These are phyloP conservation scores for Phytopythium oedochilum DNA, from an alignment of 352 stramenopile genomes.

Conservation along the genomic window DNA sequence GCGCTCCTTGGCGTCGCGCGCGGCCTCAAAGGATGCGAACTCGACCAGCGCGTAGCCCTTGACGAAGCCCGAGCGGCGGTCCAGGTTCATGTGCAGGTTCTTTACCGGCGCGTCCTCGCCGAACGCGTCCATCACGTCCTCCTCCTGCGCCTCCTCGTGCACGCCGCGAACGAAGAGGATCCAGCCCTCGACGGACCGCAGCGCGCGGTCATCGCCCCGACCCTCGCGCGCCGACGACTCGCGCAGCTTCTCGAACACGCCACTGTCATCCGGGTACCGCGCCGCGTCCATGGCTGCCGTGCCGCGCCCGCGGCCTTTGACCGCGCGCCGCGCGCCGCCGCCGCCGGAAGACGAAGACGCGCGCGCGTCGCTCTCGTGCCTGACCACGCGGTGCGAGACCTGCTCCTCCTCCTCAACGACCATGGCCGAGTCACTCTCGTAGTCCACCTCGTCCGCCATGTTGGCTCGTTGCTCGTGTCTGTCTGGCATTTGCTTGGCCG, in stretches of 20 bases:
- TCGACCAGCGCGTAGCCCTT: slow-evolving; percentile 96
- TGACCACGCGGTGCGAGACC: slow-evolving; percentile 14
- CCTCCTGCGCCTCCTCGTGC: slow-evolving; percentile 95
- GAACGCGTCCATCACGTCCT: slow-evolving; percentile 95
- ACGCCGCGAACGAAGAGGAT: slow-evolving; percentile 94
- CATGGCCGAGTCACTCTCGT: slow-evolving; percentile 87
- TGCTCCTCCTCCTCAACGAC: slow-evolving; percentile 64
- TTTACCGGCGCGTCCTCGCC: slow-evolving; percentile 94
- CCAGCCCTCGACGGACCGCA: slow-evolving; percentile 94
- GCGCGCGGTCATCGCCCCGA: slow-evolving; percentile 42
- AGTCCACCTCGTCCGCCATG: slow-evolving; percentile 86
- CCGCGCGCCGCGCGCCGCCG: slow-evolving; percentile 18
- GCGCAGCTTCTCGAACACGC: slow-evolving; percentile 80
- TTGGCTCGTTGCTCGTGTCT: neutral
- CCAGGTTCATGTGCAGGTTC: slow-evolving; percentile 95
- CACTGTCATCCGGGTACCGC: slow-evolving; percentile 62
- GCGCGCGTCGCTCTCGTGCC: slow-evolving; percentile 1
- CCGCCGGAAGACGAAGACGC: neutral
- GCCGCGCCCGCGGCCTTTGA: slow-evolving; percentile 70
- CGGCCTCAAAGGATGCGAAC: slow-evolving; percentile 90
- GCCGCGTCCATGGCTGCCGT: slow-evolving; percentile 68
- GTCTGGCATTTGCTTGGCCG: neutral
- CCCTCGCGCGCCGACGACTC: slow-evolving; percentile 2
- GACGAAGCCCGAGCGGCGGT: slow-evolving; percentile 93
- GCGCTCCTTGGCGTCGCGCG: slow-evolving; percentile 87